Base-by-base conservation (phyloP, 1,284 basidiomycete species). In the Cryptococcus sp. region DNA sequence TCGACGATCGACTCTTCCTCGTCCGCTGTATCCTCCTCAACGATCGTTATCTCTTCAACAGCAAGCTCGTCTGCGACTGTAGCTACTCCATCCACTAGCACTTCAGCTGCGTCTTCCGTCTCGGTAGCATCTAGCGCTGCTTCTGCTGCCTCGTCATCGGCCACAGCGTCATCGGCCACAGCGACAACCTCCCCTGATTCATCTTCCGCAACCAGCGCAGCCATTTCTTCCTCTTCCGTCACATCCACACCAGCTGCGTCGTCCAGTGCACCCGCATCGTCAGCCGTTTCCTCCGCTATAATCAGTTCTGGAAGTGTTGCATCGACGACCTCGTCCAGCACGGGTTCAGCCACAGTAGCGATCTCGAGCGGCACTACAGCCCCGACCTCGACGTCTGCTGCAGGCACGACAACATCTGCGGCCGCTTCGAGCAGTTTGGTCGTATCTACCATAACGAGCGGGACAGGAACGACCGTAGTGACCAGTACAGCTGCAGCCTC, bases 341-440 rank as follows among this genome's bases (percentile, higher is more conserved):
- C 50, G 20, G 22, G 19, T n/a, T 58, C 57, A n/a, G 23, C 19
- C 10, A 27, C 51, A 3, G 11, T 35, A 38, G 16, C 54, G 38
- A 20, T 13, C 19, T 20, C 50, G 17, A 40, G 47, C 41, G 23
- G 42, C 41, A 41, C 49, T n/a, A 27, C 30, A 22, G 19, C 57
- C 5, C 47, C 50, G 4, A 52, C 51, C 6, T 43, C 57, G 4
- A 54, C 25, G 20, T 23, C 46, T 23, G 22, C 46, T 25, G n/a
- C 46, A 11, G 20, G 5, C 46, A n/a, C n/a, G 3, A 25, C 22
- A 5, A 16, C 46, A 3, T 17, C 22, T 25, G 22, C 46, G 10
- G 30, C 30, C 30, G 30, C 8, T 35, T 35, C 30, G 7, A 35
- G 30, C 30, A 35, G 30, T 13, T 8, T 35, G 30, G 30, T 35